Evolutionary conservation across 2,329 filamentous ascomycete genomes (phyloP).

Genomic region (Xylariaceae sp.): DNA sequence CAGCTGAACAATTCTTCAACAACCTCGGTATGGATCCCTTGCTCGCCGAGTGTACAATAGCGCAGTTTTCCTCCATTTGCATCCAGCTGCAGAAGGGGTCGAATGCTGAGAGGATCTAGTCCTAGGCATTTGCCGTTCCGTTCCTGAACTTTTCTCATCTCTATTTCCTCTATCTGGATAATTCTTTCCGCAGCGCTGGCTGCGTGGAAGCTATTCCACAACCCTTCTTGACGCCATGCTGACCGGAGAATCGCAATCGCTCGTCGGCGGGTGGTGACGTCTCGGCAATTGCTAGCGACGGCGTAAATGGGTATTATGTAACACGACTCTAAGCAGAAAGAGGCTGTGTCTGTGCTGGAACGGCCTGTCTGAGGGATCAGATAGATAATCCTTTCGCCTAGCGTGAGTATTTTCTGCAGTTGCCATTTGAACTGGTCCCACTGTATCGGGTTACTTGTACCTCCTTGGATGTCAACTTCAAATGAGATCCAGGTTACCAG

Average conservation of each 20-base stretch:
- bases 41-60: constrained; percentile 1
- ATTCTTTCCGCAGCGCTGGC: constrained; percentile 7
- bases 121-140: not conserved
- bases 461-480: constrained; percentile 6
- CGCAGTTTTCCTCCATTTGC: constrained; percentile 6
- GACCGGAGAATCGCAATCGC: constrained; percentile 10
- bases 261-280: constrained; percentile 4
- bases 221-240: constrained; percentile 6
- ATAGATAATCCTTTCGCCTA: constrained; percentile 6
- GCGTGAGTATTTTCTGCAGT: constrained; percentile 2
- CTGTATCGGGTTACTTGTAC: not conserved
- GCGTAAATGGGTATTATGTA: constrained; percentile 11
- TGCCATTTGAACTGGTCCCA: constrained; percentile 6
- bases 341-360: not conserved
- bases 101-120: not conserved
- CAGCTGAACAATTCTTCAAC: constrained; percentile 10
- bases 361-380: not conserved
- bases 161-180: constrained; percentile 4
- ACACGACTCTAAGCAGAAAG: constrained; percentile 4
- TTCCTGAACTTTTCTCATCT: not conserved
- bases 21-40: not conserved
- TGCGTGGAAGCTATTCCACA: constrained; percentile 6
- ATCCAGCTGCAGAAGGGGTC: constrained; percentile 5
- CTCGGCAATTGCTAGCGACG: constrained; percentile 4
- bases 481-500: constrained; percentile 11